A percentile compares a stretch with the other conserved stretches of the same genome.
Evolutionary conservation across 257 asterid genomes (phyloP).

Genomic region (Forsythia suspensa): DNA sequence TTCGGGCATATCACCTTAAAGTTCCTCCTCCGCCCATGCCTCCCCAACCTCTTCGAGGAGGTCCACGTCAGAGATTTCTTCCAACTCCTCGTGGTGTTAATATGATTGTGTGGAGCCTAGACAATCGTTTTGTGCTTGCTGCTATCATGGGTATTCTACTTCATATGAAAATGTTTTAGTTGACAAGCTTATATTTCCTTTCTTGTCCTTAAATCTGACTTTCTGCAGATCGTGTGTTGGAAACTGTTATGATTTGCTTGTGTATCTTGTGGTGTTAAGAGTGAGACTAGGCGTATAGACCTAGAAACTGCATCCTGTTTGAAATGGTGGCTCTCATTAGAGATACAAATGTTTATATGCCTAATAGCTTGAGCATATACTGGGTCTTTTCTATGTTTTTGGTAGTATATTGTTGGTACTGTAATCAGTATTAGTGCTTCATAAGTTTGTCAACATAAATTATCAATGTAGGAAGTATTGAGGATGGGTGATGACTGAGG

Average conservation of each 20-base stretch:
- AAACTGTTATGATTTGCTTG: constrained; percentile 6
- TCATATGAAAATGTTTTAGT: constrained; percentile 11
- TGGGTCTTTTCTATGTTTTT: not conserved
- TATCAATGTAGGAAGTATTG: not conserved
- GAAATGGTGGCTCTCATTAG: not conserved
- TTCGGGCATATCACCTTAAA: constrained; percentile 87
- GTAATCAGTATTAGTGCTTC: not conserved
- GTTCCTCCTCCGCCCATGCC: constrained; percentile 98
- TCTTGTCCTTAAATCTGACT: not conserved
- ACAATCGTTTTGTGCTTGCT: constrained; percentile 96
- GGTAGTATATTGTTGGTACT: not conserved
- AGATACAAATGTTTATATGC: constrained; percentile 8
- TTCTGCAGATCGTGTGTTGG: constrained; percentile 12
- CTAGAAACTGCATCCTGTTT: constrained; percentile 14
- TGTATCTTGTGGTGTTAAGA: constrained; percentile 8
- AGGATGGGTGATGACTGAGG: not conserved
- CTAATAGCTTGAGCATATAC: not conserved
- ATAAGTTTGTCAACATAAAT: not conserved
- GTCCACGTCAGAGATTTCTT: constrained; percentile 89
- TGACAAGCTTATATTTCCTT: not conserved
- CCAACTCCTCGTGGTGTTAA: constrained; percentile 99
- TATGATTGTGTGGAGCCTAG: constrained; percentile 94
- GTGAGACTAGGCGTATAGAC: constrained; percentile 9
- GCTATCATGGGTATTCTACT: constrained; percentile 85
- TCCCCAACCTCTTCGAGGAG: constrained; percentile 89